Base-by-base conservation (phyloP, 306 rosid species). In the Senna tora region DNA sequence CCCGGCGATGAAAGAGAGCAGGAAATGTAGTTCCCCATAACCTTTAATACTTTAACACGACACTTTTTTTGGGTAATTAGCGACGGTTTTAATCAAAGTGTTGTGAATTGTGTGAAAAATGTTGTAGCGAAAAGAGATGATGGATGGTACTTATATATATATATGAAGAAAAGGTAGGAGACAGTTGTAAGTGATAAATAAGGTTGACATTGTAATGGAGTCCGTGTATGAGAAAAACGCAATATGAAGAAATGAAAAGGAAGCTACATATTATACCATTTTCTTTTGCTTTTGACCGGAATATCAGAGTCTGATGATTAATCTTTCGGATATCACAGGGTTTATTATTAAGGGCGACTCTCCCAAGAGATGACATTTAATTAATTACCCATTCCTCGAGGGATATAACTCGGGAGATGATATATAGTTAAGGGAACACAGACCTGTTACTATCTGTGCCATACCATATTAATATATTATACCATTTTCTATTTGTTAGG, bases 21-120 rank as follows among this genome's bases (percentile, higher is more conserved):
- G 7, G 95, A 90, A 1, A 90, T 64, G 72, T 88, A 90, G 88
- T 90, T 92, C 12, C 98, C 96, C 98, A 92, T 89, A 2, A 14
- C 1, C 5, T 3, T 0, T 9, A 0, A 22, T 2, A 10, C 21
- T 54, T 13, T n/a, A n/a, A n/a, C n/a, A n/a, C n/a, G n/a, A n/a
- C n/a, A n/a, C n/a, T n/a, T n/a, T n/a, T n/a, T n/a, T n/a, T n/a
- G n/a, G n/a, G n/a, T n/a, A n/a, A n/a, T n/a, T n/a, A n/a, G n/a
- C n/a, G n/a, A n/a, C n/a, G n/a, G n/a, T n/a, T n/a, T n/a, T n/a
- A n/a, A n/a, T n/a, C n/a, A n/a, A n/a, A n/a, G n/a, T n/a, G n/a
- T n/a, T n/a, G n/a, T n/a, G n/a, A n/a, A n/a, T 54, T 54, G 11
- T 22, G 4, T 2, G 41, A 14, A n/a, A 46, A 14, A 13, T 14